phyloP scores from a whole-genome alignment of 202 grass and related monocot genomes.

The Sporobolus alterniflorus region DNA sequence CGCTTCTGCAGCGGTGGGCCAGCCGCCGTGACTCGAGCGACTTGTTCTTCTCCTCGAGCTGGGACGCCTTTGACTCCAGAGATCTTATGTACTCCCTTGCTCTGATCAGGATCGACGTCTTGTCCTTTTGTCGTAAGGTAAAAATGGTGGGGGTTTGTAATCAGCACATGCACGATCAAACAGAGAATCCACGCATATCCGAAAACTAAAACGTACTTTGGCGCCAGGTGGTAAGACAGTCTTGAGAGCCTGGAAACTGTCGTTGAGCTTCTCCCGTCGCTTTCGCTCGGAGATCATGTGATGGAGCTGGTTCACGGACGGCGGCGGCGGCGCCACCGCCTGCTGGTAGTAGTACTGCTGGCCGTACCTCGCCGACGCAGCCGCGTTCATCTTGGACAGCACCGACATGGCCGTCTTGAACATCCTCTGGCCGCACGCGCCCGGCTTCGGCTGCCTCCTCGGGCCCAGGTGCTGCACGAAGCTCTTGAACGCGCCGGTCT shows the following conservation, averaged over 20 bases:
- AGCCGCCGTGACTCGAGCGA: slow-evolving; percentile 34
- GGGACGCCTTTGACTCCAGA: slow-evolving; percentile 43
- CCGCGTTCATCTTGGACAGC: slow-evolving; percentile 38
- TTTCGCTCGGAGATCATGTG: slow-evolving; percentile 73
- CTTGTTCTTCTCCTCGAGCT: slow-evolving; percentile 65
- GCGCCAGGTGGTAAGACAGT: slow-evolving; percentile 53
- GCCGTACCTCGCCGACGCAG: slow-evolving; percentile 3
- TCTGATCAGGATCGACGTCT: slow-evolving; percentile 56
- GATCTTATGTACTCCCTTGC: slow-evolving; percentile 54
- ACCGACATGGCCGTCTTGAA: slow-evolving; percentile 63
- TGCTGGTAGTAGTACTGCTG: slow-evolving; percentile 38
- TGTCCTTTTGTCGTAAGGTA: slow-evolving; percentile 51
- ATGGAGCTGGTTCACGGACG: slow-evolving; percentile 64
- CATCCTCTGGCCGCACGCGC: slow-evolving; percentile 54
- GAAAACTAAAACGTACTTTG: slow-evolving; percentile 38
- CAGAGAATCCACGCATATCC: too few species aligned
- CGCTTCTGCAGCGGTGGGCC: not conserved
- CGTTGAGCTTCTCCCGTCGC: slow-evolving; percentile 70
- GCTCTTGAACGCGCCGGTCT: slow-evolving; percentile 32
- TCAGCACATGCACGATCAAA: not conserved
- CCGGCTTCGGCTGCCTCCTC: not conserved
- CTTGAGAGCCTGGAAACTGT: slow-evolving; percentile 65
- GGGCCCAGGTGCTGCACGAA: slow-evolving; percentile 37
- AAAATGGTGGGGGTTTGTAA: not conserved
- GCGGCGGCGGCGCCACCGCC: not conserved